phyloP scores from a whole-genome alignment of 192 early-diverging fungal genomes.

The Backusella morwellensis region DNA sequence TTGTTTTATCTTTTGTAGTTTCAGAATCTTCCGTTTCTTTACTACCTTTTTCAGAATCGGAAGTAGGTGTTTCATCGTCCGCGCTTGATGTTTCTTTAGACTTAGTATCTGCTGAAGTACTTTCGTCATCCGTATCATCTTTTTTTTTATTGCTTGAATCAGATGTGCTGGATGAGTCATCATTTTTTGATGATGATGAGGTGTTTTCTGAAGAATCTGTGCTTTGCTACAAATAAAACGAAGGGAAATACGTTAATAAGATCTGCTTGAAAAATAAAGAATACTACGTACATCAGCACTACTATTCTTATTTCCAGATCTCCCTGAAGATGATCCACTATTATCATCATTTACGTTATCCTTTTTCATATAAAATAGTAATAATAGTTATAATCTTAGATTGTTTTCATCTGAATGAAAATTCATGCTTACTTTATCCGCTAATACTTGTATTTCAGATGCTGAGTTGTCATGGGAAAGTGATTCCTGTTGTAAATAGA shows the following conservation, averaged over 20 bases:
- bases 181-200: neutral
- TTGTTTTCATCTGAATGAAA: neutral
- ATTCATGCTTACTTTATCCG: neutral
- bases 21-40: neutral
- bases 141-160: neutral
- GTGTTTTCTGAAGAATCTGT: neutral
- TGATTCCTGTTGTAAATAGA: neutral
- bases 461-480: neutral
- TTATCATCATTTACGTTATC: neutral
- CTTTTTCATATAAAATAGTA: neutral
- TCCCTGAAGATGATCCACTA: neutral
- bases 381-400: neutral
- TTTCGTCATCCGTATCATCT: neutral
- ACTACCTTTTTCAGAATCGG: neutral
- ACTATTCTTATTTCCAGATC: neutral
- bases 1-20: neutral
- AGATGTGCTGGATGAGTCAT: neutral
- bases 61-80: neutral
- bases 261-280: neutral
- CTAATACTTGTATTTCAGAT: neutral
- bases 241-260: neutral
- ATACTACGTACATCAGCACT: neutral
- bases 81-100: neutral
- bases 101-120: neutral
- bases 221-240: neutral